phyloP scores from a whole-genome alignment of 768 basidiomycete species.

The Termitomyces sp. region DNA sequence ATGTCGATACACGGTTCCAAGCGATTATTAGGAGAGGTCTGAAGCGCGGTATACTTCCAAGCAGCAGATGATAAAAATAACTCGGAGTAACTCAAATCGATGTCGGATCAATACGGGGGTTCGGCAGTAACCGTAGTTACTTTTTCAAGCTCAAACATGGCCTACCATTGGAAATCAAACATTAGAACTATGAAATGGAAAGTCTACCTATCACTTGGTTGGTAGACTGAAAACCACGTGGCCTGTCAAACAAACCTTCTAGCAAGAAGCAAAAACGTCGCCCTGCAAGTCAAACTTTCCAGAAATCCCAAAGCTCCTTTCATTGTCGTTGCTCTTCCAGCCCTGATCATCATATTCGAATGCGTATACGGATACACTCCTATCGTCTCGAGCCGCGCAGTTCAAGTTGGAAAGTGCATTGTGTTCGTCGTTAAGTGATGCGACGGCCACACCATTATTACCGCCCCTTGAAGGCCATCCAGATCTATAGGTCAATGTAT shows the following conservation, averaged over 20 bases:
- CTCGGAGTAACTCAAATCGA: too few species aligned
- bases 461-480: slow-evolving; percentile 39
- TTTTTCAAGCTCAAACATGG: too few species aligned
- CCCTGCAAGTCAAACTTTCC: slow-evolving; percentile 26
- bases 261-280: slow-evolving; percentile 21
- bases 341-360: slow-evolving; percentile 36
- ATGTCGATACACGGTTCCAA: too few species aligned
- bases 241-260: background rate
- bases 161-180: too few species aligned
- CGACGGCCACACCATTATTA: slow-evolving; percentile 23
- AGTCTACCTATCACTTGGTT: too few species aligned
- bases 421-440: slow-evolving; percentile 27
- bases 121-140: too few species aligned
- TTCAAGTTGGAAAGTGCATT: slow-evolving; percentile 32
- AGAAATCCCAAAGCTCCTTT: slow-evolving; percentile 36
- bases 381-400: slow-evolving; percentile 29
- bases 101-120: too few species aligned
- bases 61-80: too few species aligned
- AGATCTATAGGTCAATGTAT: slow-evolving; percentile 17
- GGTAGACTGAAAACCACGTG: too few species aligned
- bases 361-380: slow-evolving; percentile 28
- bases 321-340: slow-evolving; percentile 35
- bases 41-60: too few species aligned
- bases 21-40: too few species aligned
- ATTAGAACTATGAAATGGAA: too few species aligned